These are phyloP conservation scores for Scutellaria minor DNA, from an alignment of 257 asterid genomes.

Conservation along the genomic window DNA sequence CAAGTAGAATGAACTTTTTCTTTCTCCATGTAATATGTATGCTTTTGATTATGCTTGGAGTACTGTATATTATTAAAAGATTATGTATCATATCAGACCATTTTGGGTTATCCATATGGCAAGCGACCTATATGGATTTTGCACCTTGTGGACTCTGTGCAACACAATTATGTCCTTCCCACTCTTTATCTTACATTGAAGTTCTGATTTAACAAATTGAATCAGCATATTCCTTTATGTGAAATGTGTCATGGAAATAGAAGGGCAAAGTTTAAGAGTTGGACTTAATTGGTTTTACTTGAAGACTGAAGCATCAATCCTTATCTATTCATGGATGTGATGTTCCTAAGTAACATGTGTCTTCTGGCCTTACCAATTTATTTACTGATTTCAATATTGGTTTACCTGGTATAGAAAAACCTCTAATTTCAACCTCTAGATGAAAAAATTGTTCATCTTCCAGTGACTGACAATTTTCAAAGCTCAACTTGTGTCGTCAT, in stretches of 20 bases:
- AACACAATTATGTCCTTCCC: not conserved
- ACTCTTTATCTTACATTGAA: too few species aligned
- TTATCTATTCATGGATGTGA: not conserved
- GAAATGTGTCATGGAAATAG: not conserved
- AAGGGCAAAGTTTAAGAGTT: not conserved
- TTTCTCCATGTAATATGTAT: not conserved
- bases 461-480: not conserved
- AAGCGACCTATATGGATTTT: not conserved
- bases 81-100: not conserved
- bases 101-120: not conserved
- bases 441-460: not conserved
- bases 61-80: not conserved
- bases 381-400: not conserved
- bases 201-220: not conserved
- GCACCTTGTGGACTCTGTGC: not conserved
- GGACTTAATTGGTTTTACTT: not conserved
- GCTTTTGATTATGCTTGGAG: not conserved
- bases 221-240: not conserved
- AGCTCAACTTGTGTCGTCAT: constrained; percentile 1
- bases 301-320: not conserved
- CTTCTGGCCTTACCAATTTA: not conserved
- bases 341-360: constrained; percentile 10
- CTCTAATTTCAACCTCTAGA: not conserved
- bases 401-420: not conserved
- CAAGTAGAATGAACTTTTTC: not conserved